Percentiles rank a stretch among this genome's conserved stretches.
These are phyloP conservation scores for Hypoxylon sp. DNA, from an alignment of 2,329 filamentous ascomycete genomes.

Conservation along the genomic window DNA sequence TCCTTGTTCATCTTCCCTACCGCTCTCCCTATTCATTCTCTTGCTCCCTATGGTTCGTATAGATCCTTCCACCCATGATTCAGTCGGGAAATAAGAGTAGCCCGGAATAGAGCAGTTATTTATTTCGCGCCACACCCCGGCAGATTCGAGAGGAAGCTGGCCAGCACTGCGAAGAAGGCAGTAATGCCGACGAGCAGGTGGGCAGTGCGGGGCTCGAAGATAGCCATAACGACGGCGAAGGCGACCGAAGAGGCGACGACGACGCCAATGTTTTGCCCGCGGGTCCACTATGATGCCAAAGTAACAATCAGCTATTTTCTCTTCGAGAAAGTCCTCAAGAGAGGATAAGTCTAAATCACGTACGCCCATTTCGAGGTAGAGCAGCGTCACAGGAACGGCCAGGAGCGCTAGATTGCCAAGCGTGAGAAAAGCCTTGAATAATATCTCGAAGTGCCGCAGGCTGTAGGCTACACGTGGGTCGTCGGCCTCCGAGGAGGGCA, in stretches of 20 bases:
- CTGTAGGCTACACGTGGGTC: conserved; percentile 33
- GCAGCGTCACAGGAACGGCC: conserved; percentile 34
- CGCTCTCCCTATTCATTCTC: neutral
- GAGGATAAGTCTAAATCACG: neutral
- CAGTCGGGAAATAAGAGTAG: no score
- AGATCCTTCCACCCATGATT: neutral
- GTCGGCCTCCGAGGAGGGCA: neutral
- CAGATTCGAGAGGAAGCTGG: conserved; percentile 35
- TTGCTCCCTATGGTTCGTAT: neutral
- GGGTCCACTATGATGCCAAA: conserved; percentile 19
- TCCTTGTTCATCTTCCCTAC: neutral
- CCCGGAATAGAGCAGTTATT: neutral
- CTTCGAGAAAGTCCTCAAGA: neutral
- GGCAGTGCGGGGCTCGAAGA: conserved; percentile 33
- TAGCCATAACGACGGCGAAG: conserved; percentile 32
- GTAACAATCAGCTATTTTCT: neutral
- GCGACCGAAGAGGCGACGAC: conserved; percentile 26
- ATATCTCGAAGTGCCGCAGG: conserved; percentile 14
- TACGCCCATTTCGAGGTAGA: conserved; percentile 18
- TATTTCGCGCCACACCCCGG: neutral
- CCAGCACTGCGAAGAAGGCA: conserved; percentile 44
- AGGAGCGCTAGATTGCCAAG: conserved; percentile 25
- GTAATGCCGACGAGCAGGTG: conserved; percentile 36
- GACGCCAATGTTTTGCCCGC: conserved; percentile 21
- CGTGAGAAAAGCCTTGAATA: conserved; percentile 14